These are phyloP conservation scores for Sporodiniella umbellata DNA, from an alignment of 371 early-diverging fungal genomes.

Conservation along the genomic window DNA sequence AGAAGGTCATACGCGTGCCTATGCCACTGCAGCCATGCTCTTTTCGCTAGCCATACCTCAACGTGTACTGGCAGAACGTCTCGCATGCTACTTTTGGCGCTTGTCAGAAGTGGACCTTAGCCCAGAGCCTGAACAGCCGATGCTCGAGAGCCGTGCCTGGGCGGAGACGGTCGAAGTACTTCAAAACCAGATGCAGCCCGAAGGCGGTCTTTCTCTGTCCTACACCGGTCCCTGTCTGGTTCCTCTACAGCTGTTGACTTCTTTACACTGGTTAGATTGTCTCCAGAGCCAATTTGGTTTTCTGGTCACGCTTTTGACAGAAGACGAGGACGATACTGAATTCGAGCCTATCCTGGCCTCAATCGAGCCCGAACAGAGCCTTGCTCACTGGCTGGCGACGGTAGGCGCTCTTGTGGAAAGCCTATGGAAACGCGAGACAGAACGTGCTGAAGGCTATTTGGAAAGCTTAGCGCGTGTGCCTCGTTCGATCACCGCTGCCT, in stretches of 20 bases:
- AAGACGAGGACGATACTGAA: neutral
- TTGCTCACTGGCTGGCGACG: slow-evolving; percentile 36
- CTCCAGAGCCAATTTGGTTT: slow-evolving; percentile 24
- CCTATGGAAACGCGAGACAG: slow-evolving; percentile 27
- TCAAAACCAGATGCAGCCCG: slow-evolving; percentile 4
- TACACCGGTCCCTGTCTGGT: slow-evolving; percentile 32
- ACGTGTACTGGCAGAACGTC: slow-evolving; percentile 9
- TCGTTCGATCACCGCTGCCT: slow-evolving; percentile 20
- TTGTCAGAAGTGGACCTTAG: slow-evolving; percentile 13
- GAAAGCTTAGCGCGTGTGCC: slow-evolving; percentile 23
- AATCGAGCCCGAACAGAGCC: neutral
- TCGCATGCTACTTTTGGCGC: slow-evolving; percentile 26
- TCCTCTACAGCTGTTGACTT: slow-evolving; percentile 33
- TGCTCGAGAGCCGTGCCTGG: slow-evolving; percentile 28
- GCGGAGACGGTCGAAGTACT: slow-evolving; percentile 26
- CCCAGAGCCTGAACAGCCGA: slow-evolving; percentile 4
- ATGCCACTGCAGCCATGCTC: slow-evolving; percentile 44
- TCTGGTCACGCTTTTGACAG: slow-evolving; percentile 12
- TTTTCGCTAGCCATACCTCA: slow-evolving; percentile 16
- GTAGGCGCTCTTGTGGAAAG: slow-evolving; percentile 33
- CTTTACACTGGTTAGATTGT: slow-evolving; percentile 26
- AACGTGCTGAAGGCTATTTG: slow-evolving; percentile 18
- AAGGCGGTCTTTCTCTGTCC: slow-evolving; percentile 11
- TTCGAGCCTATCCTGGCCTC: neutral
- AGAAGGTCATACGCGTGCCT: slow-evolving; percentile 31